Percentiles rank a stretch among this genome's conserved stretches.
These are phyloP conservation scores for Termitomyces sp. DNA, from an alignment of 768 basidiomycete genomes.

Conservation along the genomic window DNA sequence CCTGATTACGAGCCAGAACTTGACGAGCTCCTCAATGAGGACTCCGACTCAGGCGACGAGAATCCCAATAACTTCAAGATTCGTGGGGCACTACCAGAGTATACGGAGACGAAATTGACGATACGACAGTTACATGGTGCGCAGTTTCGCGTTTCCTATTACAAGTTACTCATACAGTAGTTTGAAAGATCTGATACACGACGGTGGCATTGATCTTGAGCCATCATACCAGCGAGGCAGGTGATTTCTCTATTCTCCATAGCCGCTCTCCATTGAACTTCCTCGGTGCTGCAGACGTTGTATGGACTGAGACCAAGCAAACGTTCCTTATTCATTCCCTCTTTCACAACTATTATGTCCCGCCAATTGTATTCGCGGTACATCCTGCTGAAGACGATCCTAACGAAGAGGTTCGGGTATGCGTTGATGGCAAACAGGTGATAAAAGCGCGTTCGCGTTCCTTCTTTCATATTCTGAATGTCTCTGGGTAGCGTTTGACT, in stretches of 20 bases:
- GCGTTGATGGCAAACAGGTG: conserved; percentile 84
- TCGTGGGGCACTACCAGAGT: conserved; percentile 33
- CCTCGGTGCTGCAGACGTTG: conserved; percentile 49
- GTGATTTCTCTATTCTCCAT: conserved; percentile 3
- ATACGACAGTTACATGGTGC: conserved; percentile 44
- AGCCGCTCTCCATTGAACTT: neutral
- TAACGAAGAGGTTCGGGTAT: conserved; percentile 51
- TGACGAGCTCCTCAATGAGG: conserved; percentile 46
- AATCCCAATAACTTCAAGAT: conserved; percentile 40
- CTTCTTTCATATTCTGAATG: neutral
- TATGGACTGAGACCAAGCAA: conserved; percentile 72
- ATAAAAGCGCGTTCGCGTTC: conserved; percentile 31
- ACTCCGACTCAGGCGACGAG: conserved; percentile 35
- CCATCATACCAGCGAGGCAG: conserved; percentile 72
- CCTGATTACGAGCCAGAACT: conserved; percentile 31
- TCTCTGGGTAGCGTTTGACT: conserved; percentile 52
- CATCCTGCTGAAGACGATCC: conserved; percentile 38
- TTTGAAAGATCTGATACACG: conserved; percentile 54
- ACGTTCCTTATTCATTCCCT: conserved; percentile 71
- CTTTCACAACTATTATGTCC: conserved; percentile 73
- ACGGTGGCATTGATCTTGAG: conserved; percentile 63
- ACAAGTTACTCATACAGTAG: neutral
- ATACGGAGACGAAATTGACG: conserved; percentile 35
- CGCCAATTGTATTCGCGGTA: conserved; percentile 73
- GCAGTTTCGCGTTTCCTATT: conserved; percentile 11